Base-by-base conservation (phyloP, 1,284 basidiomycete species). In the Apiotrichum gracile region DNA sequence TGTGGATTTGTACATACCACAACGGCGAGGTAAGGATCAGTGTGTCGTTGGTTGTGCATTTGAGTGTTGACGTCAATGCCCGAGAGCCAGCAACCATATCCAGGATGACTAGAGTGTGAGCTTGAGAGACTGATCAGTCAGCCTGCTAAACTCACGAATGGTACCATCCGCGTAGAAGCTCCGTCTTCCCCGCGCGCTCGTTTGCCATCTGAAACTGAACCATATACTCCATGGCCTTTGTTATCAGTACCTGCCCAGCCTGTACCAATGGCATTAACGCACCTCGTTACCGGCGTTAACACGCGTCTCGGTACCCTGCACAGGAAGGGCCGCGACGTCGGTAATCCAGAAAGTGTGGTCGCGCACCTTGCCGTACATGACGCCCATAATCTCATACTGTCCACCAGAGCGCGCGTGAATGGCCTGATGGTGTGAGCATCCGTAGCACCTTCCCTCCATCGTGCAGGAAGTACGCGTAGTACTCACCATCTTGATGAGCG, bases 401-500 rank as follows among this genome's bases (percentile, higher is more conserved):
- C 96, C 94, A 47, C 94, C 96, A 7, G 93, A 97, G 43, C 94
- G 85, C 35, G 96, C 94, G 74, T 98, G 94, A 67, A 96, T 97
- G 52, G 94, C 91, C 91, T 94, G 61, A n/a, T 29, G 6, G 24
- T 22, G 35, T 51, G 25, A 51, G 49, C 25, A 33, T 12, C n/a
- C n/a, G n/a, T n/a, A 21, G 9, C 9, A 7, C 37, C n/a, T 17
- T 38, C 17, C 12, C n/a, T n/a, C n/a, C n/a, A n/a, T 22, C 5
- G 33, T 26, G 2, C 21, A 16, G 42, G 49, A 17, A 22, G 5
- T 8, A 25, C n/a, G 17, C n/a, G 19, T 10, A 4, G 24, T 56
- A 50, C 73, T 52, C 49, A 92, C 94, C 94, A 98, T 98, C 80
- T 98, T 98, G 77, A 97, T 94, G 61, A 98, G 76, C 8, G 94